Base-by-base conservation (phyloP, 176 grass and related monocot species). In the Rhipidocladum racemiflorum region DNA sequence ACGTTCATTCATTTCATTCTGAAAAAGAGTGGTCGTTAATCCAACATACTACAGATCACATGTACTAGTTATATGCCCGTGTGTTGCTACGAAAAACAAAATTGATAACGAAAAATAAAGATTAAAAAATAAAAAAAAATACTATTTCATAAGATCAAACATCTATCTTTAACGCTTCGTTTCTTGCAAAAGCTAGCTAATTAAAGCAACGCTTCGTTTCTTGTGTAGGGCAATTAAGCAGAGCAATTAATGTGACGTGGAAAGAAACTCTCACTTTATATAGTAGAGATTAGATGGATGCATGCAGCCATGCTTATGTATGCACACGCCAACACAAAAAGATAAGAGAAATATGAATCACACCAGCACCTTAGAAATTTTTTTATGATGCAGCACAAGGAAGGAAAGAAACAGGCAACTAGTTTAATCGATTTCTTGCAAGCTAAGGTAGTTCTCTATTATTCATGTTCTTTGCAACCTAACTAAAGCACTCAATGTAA, bases 1-100 rank as follows among this genome's bases (percentile, higher is more conserved):
- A 2, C 84, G 90, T 72, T 97, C 94, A 76, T 93, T 91, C 79
- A 72, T 88, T 89, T 97, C 94, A 81, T 90, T 93, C 94, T 97
- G 89, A 42, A 91, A 75, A 83, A 40, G 24, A 80, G 2, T 40
- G 24, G 7, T 70, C 29, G 42, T 36, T 30, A 71, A 76, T 65
- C 23, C 23, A 48, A 69, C 17, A 36, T 34, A 62, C 17, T 42
- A 48, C 40, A 76, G 3, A 67, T 25, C 30, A 74, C 50, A 75
- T 38, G 18, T 14, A 56, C n/a, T n/a, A n/a, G n/a, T n/a, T n/a
- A n/a, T n/a, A n/a, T n/a, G n/a, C n/a, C n/a, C n/a, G n/a, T n/a
- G n/a, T n/a, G n/a, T n/a, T n/a, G n/a, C n/a, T n/a, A n/a, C n/a
- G n/a, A n/a, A n/a, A n/a, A n/a, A n/a, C n/a, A n/a, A n/a, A n/a